Conservation (phyloP, 2,329 filamentous ascomycete species). For the Fusarium pseudoanthophilum region DNA sequence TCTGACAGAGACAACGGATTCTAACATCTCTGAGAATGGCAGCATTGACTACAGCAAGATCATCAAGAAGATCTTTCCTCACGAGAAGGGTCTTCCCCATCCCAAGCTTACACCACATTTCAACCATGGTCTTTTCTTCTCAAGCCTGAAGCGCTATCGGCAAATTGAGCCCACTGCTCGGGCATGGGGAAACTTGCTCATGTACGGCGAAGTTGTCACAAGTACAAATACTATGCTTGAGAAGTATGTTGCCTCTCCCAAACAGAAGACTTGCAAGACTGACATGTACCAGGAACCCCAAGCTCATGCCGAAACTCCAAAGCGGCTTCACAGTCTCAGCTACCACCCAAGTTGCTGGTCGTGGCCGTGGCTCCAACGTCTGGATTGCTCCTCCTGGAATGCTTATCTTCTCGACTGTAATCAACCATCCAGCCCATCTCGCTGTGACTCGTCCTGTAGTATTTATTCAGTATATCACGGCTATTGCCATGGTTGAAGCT, state of each 20-base stretch:
- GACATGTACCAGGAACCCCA: constrained; percentile 71
- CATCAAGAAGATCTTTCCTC: constrained; percentile 78
- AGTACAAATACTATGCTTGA: constrained; percentile 95
- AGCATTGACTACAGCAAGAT: constrained; percentile 80
- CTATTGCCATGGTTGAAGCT: constrained; percentile 86
- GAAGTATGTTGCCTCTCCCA: constrained; percentile 66
- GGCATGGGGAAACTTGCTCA: constrained; percentile 78
- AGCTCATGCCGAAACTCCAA: constrained; percentile 79
- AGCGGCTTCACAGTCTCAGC: constrained; percentile 89
- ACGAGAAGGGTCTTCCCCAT: constrained; percentile 74
- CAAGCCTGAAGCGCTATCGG: constrained; percentile 75
- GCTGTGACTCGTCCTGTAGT: constrained; percentile 81
- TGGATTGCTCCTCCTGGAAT: constrained; percentile 92
- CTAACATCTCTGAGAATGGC: constrained; percentile 53
- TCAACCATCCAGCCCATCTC: constrained; percentile 83
- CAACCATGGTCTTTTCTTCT: constrained; percentile 83
- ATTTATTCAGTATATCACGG: constrained; percentile 93
- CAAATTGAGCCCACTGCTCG: constrained; percentile 63
- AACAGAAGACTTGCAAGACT: background rate
- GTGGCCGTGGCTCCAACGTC: constrained; percentile 90
- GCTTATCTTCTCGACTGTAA: constrained; percentile 87
- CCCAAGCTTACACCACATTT: constrained; percentile 84
- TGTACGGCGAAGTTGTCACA: constrained; percentile 93
- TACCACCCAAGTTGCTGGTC: constrained; percentile 86
- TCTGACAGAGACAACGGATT: constrained; percentile 51